Evolutionary conservation across 1,284 basidiomycete species (phyloP).

Genomic region (Puccinia triticina): DNA sequence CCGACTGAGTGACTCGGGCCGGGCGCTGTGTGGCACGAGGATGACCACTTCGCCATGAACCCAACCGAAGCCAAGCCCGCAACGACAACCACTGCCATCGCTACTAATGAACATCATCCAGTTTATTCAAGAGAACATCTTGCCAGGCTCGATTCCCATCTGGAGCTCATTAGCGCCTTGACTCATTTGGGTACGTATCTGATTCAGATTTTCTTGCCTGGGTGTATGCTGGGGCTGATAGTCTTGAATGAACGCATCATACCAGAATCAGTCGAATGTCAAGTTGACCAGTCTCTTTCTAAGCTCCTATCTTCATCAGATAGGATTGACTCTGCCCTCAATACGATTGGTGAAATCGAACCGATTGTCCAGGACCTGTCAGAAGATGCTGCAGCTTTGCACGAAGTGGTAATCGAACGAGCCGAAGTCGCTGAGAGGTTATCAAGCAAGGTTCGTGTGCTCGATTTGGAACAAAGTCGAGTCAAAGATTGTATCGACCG

Average conservation of each 20-base stretch:
- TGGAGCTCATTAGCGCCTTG: constrained; percentile 27
- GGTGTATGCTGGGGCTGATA: background rate
- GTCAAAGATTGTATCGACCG: constrained; percentile 58
- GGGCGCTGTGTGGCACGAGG: background rate
- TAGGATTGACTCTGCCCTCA: constrained; percentile 33
- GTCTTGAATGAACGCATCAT: background rate
- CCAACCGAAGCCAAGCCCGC: background rate
- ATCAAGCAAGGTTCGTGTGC: constrained; percentile 48
- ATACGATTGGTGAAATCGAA: constrained; percentile 33
- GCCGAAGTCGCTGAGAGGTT: constrained; percentile 47
- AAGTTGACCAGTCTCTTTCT: constrained; percentile 36
- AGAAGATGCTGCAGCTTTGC: constrained; percentile 16
- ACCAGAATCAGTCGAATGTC: constrained; percentile 31
- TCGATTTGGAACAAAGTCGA: constrained; percentile 53
- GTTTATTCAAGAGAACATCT: constrained; percentile 27
- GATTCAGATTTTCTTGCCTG: background rate
- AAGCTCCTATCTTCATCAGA: constrained; percentile 37
- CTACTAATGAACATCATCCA: background rate
- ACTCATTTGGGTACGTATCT: constrained; percentile 25
- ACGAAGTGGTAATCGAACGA: constrained; percentile 46
- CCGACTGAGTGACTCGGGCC: background rate
- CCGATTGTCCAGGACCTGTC: constrained; percentile 28
- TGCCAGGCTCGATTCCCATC: constrained; percentile 37
- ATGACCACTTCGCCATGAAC: constrained; percentile 14
- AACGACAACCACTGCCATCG: background rate